Percentiles rank a stretch among this genome's conserved stretches.
Evolutionary conservation across 768 basidiomycete species (phyloP).

Genomic region (Rhodosporidiobolus odoratus): DNA sequence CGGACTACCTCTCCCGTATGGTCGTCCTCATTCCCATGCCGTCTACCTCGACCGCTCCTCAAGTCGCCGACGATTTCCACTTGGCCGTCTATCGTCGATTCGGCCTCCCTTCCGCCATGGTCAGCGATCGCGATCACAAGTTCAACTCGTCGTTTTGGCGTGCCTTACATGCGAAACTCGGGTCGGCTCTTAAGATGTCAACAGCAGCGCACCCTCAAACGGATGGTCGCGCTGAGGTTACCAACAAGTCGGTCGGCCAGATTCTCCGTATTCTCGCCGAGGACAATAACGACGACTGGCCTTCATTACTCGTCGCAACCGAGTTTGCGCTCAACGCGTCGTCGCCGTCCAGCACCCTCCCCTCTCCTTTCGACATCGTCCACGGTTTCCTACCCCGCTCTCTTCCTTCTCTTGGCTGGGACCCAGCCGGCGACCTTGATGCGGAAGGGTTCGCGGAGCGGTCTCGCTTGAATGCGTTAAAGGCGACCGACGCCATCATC

Average conservation of each 20-base stretch:
- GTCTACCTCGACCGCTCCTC: constrained; percentile 31
- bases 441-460: no score
- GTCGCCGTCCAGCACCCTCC: background rate
- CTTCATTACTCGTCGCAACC: constrained; percentile 42
- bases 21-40: constrained; percentile 1
- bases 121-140: constrained; percentile 50
- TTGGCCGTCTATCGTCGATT: constrained; percentile 48
- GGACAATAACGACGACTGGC: constrained; percentile 44
- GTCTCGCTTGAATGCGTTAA: background rate
- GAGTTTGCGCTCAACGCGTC: constrained; percentile 49
- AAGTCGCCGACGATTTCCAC: constrained; percentile 49
- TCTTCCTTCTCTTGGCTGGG: background rate
- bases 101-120: constrained; percentile 49
- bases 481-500: constrained; percentile 2
- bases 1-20: background rate
- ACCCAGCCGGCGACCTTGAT: background rate
- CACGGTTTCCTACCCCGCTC: background rate
- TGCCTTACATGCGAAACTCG: constrained; percentile 45
- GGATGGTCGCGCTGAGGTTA: constrained; percentile 49
- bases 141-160: constrained; percentile 52
- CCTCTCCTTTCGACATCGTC: background rate
- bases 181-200: constrained; percentile 47
- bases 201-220: constrained; percentile 52
- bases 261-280: constrained; percentile 23
- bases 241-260: constrained; percentile 36